Evolutionary conservation across 176 grass and related monocot genomes (phyloP).

Genomic region (Alopecurus myosuroides): DNA sequence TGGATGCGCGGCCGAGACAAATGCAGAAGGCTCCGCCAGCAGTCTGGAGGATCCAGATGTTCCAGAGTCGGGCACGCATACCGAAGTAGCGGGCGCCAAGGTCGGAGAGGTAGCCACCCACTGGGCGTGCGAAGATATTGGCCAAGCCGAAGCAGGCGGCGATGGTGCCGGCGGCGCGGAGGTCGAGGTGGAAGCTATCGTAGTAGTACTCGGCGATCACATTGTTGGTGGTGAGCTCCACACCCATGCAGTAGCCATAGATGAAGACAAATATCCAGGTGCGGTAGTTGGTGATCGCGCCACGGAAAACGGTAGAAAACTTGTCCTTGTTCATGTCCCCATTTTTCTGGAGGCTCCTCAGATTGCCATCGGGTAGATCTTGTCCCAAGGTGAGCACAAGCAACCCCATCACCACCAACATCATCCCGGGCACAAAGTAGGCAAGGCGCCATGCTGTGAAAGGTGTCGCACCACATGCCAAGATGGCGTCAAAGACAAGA

Average conservation of each 20-base stretch:
- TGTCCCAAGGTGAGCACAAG: slow-evolving; percentile 70
- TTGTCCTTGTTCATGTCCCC: slow-evolving; percentile 64
- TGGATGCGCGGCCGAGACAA: neutral
- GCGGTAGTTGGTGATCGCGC: slow-evolving; percentile 19
- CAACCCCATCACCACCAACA: slow-evolving; percentile 64
- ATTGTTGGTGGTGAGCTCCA: slow-evolving; percentile 88
- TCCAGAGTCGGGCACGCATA: neutral
- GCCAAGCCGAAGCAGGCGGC: neutral
- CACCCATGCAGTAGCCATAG: slow-evolving; percentile 87
- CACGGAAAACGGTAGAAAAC: slow-evolving; percentile 65
- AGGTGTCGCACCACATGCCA: slow-evolving; percentile 38
- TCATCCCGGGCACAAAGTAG: slow-evolving; percentile 58
- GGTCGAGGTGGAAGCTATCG: slow-evolving; percentile 69
- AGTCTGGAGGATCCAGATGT: neutral
- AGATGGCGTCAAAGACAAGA: slow-evolving; percentile 66
- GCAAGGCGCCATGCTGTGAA: slow-evolving; percentile 74
- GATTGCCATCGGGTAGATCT: slow-evolving; percentile 90
- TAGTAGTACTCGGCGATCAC: slow-evolving; percentile 85
- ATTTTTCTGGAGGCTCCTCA: slow-evolving; percentile 50
- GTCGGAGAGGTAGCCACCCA: neutral
- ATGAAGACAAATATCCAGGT: slow-evolving; percentile 70
- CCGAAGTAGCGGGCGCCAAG: neutral
- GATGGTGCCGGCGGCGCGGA: slow-evolving; percentile 50
- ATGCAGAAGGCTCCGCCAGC: neutral
- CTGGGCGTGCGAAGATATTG: neutral